Evolutionary conservation across 768 basidiomycete species (phyloP).

Genomic region (Trametes meyenii): DNA sequence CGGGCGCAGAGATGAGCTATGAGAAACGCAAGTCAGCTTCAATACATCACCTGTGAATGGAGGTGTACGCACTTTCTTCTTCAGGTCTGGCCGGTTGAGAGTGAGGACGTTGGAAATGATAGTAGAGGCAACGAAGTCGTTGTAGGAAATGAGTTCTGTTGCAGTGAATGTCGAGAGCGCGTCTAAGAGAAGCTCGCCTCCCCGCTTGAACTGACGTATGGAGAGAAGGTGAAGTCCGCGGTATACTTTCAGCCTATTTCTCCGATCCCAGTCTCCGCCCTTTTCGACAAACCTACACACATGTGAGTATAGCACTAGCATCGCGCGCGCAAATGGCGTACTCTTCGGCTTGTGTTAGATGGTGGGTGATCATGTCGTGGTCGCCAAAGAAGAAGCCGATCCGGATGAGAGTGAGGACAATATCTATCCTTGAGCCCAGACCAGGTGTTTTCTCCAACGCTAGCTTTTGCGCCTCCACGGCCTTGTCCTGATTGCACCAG

Average conservation of each 20-base stretch:
- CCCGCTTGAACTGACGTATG: constrained; percentile 89
- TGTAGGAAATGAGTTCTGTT: constrained; percentile 83
- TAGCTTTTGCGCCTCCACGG: constrained; percentile 77
- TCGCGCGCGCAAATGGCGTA: constrained; percentile 41
- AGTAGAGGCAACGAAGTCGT: constrained; percentile 86
- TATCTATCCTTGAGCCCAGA: constrained; percentile 90
- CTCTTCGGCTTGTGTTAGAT: constrained; percentile 83
- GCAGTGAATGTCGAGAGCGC: constrained; percentile 95
- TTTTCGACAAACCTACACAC: constrained; percentile 78
- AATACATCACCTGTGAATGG: neutral
- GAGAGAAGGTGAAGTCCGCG: constrained; percentile 82
- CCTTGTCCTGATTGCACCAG: constrained; percentile 60
- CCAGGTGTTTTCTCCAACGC: constrained; percentile 93
- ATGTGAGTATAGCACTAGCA: neutral
- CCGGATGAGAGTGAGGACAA: constrained; percentile 84
- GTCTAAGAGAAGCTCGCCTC: constrained; percentile 84
- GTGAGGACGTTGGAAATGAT: constrained; percentile 80
- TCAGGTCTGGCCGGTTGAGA: constrained; percentile 81
- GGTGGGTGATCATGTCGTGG: constrained; percentile 64
- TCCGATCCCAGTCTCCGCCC: constrained; percentile 97
- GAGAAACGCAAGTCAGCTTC: neutral
- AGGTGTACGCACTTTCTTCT: constrained; percentile 71
- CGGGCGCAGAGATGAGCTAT: constrained; percentile 83
- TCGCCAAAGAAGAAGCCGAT: constrained; percentile 92
- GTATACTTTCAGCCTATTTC: constrained; percentile 97